phyloP scores from a whole-genome alignment of 1,139 yeast genomes.

The Taphrina betulina region DNA sequence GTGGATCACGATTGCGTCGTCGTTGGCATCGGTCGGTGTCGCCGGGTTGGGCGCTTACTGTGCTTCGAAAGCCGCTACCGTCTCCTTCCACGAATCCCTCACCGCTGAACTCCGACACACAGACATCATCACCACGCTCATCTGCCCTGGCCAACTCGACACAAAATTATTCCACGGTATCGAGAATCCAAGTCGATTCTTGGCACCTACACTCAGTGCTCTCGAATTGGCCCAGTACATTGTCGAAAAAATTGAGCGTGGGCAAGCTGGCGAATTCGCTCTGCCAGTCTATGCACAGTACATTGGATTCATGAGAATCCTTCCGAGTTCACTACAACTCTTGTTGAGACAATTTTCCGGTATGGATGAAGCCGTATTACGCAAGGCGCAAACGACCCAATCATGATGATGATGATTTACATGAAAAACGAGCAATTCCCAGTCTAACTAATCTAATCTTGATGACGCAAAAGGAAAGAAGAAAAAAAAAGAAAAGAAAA shows the following conservation, averaged over 20 bases:
- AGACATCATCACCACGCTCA: constrained; percentile 68
- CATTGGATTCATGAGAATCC: constrained; percentile 65
- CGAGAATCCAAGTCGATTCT: constrained; percentile 62
- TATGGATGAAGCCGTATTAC: constrained; percentile 51
- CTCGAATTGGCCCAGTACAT: constrained; percentile 60
- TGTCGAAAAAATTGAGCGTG: constrained; percentile 57
- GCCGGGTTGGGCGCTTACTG: constrained; percentile 62
- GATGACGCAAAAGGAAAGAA: too few relatives aligned
- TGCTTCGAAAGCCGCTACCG: constrained; percentile 81
- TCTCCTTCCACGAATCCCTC: constrained; percentile 79
- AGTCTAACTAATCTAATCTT: too few relatives aligned
- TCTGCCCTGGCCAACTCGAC: constrained; percentile 83
- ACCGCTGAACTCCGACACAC: constrained; percentile 64
- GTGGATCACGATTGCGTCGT: constrained; percentile 76
- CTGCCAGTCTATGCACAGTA: constrained; percentile 74
- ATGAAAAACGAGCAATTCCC: too few relatives aligned
- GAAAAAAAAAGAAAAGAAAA: too few relatives aligned
- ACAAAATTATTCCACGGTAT: constrained; percentile 73
- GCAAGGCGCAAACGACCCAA: neutral
- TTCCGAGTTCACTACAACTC: constrained; percentile 71
- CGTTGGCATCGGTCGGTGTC: constrained; percentile 58
- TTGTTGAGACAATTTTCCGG: constrained; percentile 58
- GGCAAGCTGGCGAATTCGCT: constrained; percentile 66
- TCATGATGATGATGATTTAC: too few relatives aligned
- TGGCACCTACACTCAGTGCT: constrained; percentile 84